Evolutionary conservation across 345 rosid species (phyloP).

Genomic region (Pistacia vera): DNA sequence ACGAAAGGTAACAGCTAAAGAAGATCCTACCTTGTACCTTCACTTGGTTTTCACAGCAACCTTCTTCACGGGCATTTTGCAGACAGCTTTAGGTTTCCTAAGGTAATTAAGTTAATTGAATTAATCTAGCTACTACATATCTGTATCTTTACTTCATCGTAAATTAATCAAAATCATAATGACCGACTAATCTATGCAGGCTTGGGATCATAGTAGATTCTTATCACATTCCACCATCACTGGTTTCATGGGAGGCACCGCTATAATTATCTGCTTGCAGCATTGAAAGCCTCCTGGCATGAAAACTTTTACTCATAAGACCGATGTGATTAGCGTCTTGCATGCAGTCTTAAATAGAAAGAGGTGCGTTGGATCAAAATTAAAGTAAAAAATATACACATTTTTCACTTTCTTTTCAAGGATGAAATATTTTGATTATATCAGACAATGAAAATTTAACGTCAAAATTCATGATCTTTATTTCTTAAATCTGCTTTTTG

Average conservation of each 20-base stretch:
- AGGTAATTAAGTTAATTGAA: constrained; percentile 37
- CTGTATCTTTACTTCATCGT: too few species aligned
- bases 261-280: constrained; percentile 70
- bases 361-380: constrained; percentile 46
- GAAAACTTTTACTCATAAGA: constrained; percentile 60
- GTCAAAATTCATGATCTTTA: too few species aligned
- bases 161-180: too few species aligned
- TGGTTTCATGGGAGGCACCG: constrained; percentile 95
- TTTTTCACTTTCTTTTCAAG: too few species aligned
- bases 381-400: too few species aligned
- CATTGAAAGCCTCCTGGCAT: constrained; percentile 84
- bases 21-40: constrained; percentile 62
- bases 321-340: constrained; percentile 75
- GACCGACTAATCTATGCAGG: constrained; percentile 26
- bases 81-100: constrained; percentile 58
- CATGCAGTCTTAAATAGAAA: constrained; percentile 43
- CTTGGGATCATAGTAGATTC: constrained; percentile 85
- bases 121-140: background rate
- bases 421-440: too few species aligned
- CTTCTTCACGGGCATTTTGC: constrained; percentile 76
- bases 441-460: too few species aligned
- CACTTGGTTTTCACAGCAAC: constrained; percentile 73
- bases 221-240: constrained; percentile 87
- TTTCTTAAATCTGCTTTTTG: too few species aligned
- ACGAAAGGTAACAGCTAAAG: constrained; percentile 33